phyloP scores from a whole-genome alignment of 495 filamentous ascomycete genomes.

The Xylaria cubensis region DNA sequence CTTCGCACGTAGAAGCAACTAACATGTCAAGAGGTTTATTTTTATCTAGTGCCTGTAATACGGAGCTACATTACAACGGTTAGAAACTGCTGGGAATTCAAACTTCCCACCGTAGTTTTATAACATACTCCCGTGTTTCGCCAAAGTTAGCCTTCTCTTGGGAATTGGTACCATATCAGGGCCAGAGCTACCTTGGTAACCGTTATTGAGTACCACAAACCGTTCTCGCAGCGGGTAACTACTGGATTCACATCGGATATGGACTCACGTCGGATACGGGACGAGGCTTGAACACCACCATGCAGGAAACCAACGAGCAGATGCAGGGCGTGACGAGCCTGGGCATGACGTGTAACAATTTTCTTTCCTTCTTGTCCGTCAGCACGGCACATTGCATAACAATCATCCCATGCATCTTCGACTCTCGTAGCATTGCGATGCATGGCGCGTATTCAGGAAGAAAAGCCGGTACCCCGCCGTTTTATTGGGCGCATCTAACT shows the following conservation, averaged over 20 bases:
- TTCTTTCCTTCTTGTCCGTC: not conserved
- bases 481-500: conserved; percentile 10
- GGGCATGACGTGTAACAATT: not conserved
- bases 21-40: not conserved
- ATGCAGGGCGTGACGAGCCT: not conserved
- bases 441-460: not conserved
- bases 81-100: not conserved
- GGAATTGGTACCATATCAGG: not conserved
- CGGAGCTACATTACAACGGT: not conserved
- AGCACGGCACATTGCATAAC: not conserved
- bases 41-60: not conserved
- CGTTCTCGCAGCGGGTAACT: not conserved
- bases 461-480: not conserved
- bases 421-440: not conserved
- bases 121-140: not conserved
- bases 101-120: not conserved
- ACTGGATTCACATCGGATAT: not conserved
- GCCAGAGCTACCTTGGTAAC: not conserved
- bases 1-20: not conserved
- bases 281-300: not conserved
- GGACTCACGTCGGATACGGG: not conserved
- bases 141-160: not conserved
- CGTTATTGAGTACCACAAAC: not conserved
- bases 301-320: not conserved
- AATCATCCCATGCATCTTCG: not conserved